These are phyloP conservation scores for Desmodesmus armatus DNA, from an alignment of 139 green algal genomes.

Conservation along the genomic window DNA sequence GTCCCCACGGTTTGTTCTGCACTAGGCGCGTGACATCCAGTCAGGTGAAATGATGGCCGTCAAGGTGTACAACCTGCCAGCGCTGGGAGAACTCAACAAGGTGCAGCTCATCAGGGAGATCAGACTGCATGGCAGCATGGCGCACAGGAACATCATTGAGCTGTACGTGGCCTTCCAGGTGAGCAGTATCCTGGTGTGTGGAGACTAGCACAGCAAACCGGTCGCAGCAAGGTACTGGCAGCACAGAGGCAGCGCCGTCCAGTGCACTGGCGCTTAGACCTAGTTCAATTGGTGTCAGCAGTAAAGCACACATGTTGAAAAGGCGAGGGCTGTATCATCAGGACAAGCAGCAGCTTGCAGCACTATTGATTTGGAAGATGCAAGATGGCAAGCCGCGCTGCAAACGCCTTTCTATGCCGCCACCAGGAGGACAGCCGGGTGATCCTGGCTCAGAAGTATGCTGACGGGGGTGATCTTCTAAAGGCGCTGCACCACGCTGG, in stretches of 20 bases:
- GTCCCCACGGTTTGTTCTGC: too few species aligned
- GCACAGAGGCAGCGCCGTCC: too few species aligned
- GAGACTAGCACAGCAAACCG: not conserved
- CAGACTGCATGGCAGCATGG: conserved; percentile 31
- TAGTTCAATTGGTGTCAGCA: too few species aligned
- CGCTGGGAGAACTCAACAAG: conserved; percentile 45
- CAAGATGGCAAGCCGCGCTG: too few species aligned
- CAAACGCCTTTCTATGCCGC: too few species aligned
- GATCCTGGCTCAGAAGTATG: conserved; percentile 35
- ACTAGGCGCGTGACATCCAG: conserved; percentile 16
- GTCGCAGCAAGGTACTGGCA: too few species aligned
- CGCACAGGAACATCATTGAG: conserved; percentile 49
- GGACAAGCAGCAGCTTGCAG: too few species aligned
- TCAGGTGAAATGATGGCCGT: conserved; percentile 22
- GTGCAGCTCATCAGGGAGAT: conserved; percentile 46
- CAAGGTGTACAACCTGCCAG: conserved; percentile 43
- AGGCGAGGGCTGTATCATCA: too few species aligned
- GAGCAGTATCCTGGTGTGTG: too few species aligned
- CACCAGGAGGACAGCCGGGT: conserved; percentile 44
- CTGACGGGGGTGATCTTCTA: conserved; percentile 39
- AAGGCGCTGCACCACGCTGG: conserved; percentile 33
- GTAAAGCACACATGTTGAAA: too few species aligned
- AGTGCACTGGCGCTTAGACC: too few species aligned
- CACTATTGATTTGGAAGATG: too few species aligned
- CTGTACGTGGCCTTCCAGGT: conserved; percentile 36